phyloP scores from a whole-genome alignment of 2,329 filamentous ascomycete species.

The Ramularia endophylla region DNA sequence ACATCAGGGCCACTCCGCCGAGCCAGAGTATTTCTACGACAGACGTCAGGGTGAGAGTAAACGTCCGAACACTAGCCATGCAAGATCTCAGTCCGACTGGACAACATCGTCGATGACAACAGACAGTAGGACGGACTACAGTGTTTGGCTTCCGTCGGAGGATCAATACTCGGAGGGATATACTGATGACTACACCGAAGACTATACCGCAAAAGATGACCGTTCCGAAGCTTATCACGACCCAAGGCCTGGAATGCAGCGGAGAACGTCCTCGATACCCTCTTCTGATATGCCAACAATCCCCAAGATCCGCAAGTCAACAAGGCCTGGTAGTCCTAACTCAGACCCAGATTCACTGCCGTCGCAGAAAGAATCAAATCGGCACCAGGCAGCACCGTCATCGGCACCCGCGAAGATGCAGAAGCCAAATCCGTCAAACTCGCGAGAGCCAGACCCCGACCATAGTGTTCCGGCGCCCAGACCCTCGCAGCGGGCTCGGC shows the following conservation, averaged over 20 bases:
- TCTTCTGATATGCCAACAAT: slow-evolving; percentile 42
- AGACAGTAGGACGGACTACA: slow-evolving; percentile 32
- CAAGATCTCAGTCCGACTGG: slow-evolving; percentile 24
- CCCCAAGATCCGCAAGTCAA: slow-evolving; percentile 38
- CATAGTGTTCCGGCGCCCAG: slow-evolving; percentile 10
- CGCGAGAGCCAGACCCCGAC: slow-evolving; percentile 12
- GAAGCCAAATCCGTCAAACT: slow-evolving; percentile 31
- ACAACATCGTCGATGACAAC: slow-evolving; percentile 16
- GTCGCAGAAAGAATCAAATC: slow-evolving; percentile 14
- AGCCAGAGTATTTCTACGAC: slow-evolving; percentile 20
- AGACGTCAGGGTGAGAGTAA: slow-evolving; percentile 14
- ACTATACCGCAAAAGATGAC: slow-evolving; percentile 25
- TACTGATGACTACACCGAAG: slow-evolving; percentile 17
- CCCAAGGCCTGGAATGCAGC: slow-evolving; percentile 34
- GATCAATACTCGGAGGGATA: slow-evolving; percentile 23
- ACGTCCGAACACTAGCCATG: slow-evolving; percentile 17
- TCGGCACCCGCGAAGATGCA: slow-evolving; percentile 33
- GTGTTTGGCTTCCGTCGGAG: slow-evolving; percentile 45
- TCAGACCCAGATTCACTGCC: slow-evolving; percentile 16
- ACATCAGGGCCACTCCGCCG: slow-evolving; percentile 14
- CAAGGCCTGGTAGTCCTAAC: slow-evolving; percentile 31
- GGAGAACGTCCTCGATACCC: slow-evolving; percentile 45
- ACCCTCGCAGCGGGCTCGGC: not conserved
- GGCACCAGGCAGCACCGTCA: slow-evolving; percentile 16
- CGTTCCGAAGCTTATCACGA: slow-evolving; percentile 8